Percentiles rank a stretch among this genome's conserved stretches.
phyloP scores from a whole-genome alignment of 2,329 filamentous ascomycete species.

The Aureobasidium musti region DNA sequence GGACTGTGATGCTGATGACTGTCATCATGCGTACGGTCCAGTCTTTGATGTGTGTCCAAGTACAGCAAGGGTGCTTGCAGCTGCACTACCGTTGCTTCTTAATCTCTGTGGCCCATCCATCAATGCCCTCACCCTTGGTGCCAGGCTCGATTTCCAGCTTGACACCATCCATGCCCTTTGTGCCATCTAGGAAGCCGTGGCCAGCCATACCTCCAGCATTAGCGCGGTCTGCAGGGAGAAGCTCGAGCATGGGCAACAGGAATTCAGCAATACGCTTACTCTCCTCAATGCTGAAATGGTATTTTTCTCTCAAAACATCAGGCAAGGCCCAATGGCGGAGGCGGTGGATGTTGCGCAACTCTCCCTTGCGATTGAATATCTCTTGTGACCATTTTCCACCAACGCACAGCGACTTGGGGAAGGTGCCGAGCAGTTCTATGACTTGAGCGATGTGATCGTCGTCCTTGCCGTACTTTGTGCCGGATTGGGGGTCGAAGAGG shows the following conservation, averaged over 20 bases:
- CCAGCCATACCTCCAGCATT: conserved; percentile 96
- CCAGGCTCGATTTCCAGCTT: conserved; percentile 76
- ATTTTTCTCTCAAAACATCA: conserved; percentile 93
- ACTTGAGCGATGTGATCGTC: conserved; percentile 99
- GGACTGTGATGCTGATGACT: conserved; percentile 7
- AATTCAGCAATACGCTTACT: conserved; percentile 78
- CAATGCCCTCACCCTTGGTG: conserved; percentile 85
- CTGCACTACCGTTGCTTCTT: conserved; percentile 67
- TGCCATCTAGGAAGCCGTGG: conserved; percentile 78
- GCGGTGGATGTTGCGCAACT: conserved; percentile 94
- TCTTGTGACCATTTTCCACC: conserved; percentile 97
- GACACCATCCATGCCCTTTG: conserved; percentile 82
- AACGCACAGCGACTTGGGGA: conserved; percentile 88
- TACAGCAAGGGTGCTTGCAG: conserved; percentile 9
- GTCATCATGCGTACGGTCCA: not conserved
- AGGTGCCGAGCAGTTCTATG: conserved; percentile 91
- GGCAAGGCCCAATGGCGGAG: conserved; percentile 93
- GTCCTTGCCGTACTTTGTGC: conserved; percentile 98
- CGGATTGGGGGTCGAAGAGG: conserved; percentile 95
- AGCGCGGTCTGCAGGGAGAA: conserved; percentile 82
- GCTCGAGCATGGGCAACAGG: conserved; percentile 84
- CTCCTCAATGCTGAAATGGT: conserved; percentile 87
- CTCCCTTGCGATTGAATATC: conserved; percentile 97
- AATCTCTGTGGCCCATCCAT: conserved; percentile 87
- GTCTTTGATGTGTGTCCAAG: conserved; percentile 5